Percentiles rank a stretch among this genome's conserved stretches.
These are phyloP conservation scores for Calonectria fujianensis DNA, from an alignment of 2,329 filamentous ascomycete species.

Conservation along the genomic window DNA sequence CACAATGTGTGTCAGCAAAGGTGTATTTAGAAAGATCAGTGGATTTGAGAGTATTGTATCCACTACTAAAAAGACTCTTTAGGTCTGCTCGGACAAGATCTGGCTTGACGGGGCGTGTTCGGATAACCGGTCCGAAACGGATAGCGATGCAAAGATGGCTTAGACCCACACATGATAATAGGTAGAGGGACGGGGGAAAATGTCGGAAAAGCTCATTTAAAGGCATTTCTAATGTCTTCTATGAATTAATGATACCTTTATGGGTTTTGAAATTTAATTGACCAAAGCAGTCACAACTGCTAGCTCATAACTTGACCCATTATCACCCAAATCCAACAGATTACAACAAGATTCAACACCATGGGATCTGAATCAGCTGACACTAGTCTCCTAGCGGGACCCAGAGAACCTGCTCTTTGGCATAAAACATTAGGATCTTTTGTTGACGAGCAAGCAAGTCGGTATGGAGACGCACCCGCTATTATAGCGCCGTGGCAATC, in stretches of 20 bases:
- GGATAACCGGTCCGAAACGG: conserved; percentile 20
- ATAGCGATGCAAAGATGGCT: neutral
- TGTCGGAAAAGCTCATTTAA: conserved; percentile 20
- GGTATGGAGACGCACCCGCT: conserved; percentile 29
- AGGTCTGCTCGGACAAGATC: neutral
- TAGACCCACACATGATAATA: neutral
- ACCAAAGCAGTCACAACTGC: too few species aligned
- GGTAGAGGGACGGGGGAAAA: neutral
- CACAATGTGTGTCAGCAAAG: conserved; percentile 18
- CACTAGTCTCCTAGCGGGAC: conserved; percentile 1
- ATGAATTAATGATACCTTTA: too few species aligned
- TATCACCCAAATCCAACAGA: neutral
- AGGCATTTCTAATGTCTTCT: neutral
- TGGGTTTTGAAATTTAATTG: neutral
- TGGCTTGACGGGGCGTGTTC: conserved; percentile 1
- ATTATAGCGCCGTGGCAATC: conserved; percentile 42
- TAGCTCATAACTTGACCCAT: too few species aligned
- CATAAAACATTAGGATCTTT: conserved; percentile 28
- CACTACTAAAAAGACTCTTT: conserved; percentile 2
- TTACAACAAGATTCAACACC: neutral
- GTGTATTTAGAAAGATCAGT: conserved; percentile 22
- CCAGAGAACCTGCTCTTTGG: conserved; percentile 25
- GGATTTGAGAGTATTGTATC: conserved; percentile 9
- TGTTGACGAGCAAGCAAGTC: conserved; percentile 30
- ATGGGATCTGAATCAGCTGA: neutral